These are phyloP conservation scores for Inga laurina DNA, from an alignment of 306 rosid genomes.

Conservation along the genomic window DNA sequence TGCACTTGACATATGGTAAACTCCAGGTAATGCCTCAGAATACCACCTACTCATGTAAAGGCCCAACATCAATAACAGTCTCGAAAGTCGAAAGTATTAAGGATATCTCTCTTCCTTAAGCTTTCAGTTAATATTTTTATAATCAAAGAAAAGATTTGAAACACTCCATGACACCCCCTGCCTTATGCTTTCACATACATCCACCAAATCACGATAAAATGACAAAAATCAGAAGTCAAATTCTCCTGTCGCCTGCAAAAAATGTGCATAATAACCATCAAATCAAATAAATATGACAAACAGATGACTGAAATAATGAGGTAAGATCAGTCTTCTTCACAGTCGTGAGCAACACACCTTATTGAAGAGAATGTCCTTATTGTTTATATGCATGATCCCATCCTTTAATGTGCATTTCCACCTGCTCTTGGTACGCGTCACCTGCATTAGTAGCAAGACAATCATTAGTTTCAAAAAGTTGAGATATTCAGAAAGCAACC, in stretches of 20 bases:
- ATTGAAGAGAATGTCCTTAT: slow-evolving; percentile 94
- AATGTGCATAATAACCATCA: slow-evolving; percentile 6
- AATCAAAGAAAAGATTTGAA: slow-evolving; percentile 52
- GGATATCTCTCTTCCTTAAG: slow-evolving; percentile 56
- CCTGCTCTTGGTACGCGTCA: slow-evolving; percentile 96
- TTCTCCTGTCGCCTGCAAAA: slow-evolving; percentile 91
- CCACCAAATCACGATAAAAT: slow-evolving; percentile 28
- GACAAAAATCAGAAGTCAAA: slow-evolving; percentile 83
- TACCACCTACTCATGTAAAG: slow-evolving; percentile 51
- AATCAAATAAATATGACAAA: slow-evolving; percentile 25
- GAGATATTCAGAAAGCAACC: not conserved
- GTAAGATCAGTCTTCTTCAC: slow-evolving; percentile 12
- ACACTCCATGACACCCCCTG: slow-evolving; percentile 44
- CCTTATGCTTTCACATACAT: slow-evolving; percentile 41
- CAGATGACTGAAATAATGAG: slow-evolving; percentile 11
- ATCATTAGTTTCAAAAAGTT: not conserved
- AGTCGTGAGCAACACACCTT: slow-evolving; percentile 57
- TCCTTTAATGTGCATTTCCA: slow-evolving; percentile 98
- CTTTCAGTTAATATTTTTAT: slow-evolving; percentile 54
- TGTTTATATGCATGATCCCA: slow-evolving; percentile 94
- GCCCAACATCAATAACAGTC: slow-evolving; percentile 69
- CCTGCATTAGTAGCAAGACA: slow-evolving; percentile 48
- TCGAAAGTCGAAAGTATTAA: slow-evolving; percentile 41
- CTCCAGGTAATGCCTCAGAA: slow-evolving; percentile 49
- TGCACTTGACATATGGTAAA: slow-evolving; percentile 52